phyloP scores from a whole-genome alignment of 2,329 filamentous ascomycete genomes.

The Mycosphaerelloides madeirae region DNA sequence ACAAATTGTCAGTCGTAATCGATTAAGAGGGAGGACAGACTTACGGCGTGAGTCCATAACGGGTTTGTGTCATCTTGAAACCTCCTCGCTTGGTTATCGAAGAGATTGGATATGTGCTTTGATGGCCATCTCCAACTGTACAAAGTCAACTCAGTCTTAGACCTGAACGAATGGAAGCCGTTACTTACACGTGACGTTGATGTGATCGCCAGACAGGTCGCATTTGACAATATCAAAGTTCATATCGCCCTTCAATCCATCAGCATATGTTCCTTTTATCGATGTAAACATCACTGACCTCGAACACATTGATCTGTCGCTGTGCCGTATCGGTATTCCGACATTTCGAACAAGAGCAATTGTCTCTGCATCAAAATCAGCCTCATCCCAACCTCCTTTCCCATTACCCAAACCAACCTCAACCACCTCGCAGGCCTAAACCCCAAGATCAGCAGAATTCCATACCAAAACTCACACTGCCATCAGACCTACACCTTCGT shows the following conservation, averaged over 20 bases:
- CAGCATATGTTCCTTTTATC: too few species aligned
- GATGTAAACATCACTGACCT: constrained; percentile 8
- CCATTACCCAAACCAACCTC: too few species aligned
- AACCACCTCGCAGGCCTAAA: constrained; percentile 19
- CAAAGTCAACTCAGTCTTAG: not conserved
- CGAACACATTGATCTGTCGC: constrained; percentile 30
- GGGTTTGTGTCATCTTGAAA: constrained; percentile 10
- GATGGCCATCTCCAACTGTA: constrained; percentile 22
- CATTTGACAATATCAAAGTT: constrained; percentile 14
- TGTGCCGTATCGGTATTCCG: constrained; percentile 29
- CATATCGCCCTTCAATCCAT: constrained; percentile 11
- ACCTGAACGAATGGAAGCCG: not conserved
- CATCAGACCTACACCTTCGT: constrained; percentile 13
- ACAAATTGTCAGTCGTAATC: constrained; percentile 3
- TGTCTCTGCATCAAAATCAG: constrained; percentile 19
- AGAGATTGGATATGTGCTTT: constrained; percentile 12
- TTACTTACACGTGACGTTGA: constrained; percentile 19
- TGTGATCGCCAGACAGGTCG: constrained; percentile 6
- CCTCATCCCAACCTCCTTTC: too few species aligned
- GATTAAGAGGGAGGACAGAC: not conserved
- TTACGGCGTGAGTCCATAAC: constrained; percentile 17
- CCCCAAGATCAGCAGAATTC: constrained; percentile 5
- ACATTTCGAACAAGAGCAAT: constrained; percentile 26
- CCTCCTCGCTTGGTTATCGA: constrained; percentile 11
- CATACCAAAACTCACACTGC: not conserved